phyloP scores from a whole-genome alignment of 257 asterid species.

The Ophiorrhiza pumila region DNA sequence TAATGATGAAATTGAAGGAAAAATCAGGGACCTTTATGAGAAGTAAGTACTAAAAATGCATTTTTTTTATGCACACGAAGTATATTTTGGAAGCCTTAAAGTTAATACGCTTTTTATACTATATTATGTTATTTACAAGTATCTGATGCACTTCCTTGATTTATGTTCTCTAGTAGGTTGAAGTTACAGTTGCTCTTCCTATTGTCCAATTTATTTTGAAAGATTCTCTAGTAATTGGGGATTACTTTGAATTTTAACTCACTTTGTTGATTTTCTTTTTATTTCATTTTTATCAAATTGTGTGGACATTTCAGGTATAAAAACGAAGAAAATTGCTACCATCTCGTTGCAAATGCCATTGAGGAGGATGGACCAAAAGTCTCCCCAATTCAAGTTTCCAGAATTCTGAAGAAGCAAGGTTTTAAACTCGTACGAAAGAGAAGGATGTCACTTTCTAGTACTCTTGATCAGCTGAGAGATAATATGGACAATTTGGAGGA shows the following conservation, averaged over 20 bases:
- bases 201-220: neutral
- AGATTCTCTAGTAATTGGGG: neutral
- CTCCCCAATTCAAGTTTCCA: slow-evolving; percentile 48
- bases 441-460: slow-evolving; percentile 34
- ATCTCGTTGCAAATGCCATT: slow-evolving; percentile 62
- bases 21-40: slow-evolving; percentile 60
- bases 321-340: slow-evolving; percentile 51
- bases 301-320: slow-evolving; percentile 43
- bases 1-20: slow-evolving; percentile 42
- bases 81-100: neutral
- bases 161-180: neutral
- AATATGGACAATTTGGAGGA: slow-evolving; percentile 31
- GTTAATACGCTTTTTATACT: neutral
- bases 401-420: slow-evolving; percentile 52
- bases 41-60: slow-evolving; percentile 43
- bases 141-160: neutral
- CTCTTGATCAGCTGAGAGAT: slow-evolving; percentile 24
- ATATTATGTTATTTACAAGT: neutral
- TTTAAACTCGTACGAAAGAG: slow-evolving; percentile 47
- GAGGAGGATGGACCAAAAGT: slow-evolving; percentile 45
- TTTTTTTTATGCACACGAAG: neutral
- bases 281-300: slow-evolving; percentile 13
- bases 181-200: neutral
- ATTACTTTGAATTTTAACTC: too few relatives aligned
- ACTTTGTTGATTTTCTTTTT: slow-evolving; percentile 25